phyloP scores from a whole-genome alignment of 371 early-diverging fungal species.

The Mucor lusitanicus region DNA sequence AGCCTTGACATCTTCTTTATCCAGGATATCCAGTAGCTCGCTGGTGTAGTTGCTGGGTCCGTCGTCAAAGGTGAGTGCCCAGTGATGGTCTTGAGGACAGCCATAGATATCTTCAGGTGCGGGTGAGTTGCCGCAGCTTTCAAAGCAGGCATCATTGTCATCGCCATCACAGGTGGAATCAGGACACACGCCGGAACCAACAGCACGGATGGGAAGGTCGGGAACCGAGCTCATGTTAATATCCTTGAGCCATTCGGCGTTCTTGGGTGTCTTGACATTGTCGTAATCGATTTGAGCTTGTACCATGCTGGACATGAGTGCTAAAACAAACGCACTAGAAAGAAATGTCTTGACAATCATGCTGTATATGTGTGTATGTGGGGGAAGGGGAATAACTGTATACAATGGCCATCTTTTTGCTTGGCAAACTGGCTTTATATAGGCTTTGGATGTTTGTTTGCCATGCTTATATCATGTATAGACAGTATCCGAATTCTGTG shows the following conservation, averaged over 20 bases:
- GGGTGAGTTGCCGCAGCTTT: conserved; percentile 39
- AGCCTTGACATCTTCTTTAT: conserved; percentile 49
- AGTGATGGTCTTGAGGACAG: conserved; percentile 28
- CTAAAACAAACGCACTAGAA: neutral
- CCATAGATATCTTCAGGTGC: conserved; percentile 37
- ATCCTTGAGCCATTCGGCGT: conserved; percentile 54
- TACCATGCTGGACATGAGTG: neutral
- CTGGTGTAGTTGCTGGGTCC: conserved; percentile 58
- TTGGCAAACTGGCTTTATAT: neutral
- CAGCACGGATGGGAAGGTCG: conserved; percentile 31
- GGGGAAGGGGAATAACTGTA: neutral
- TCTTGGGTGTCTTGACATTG: conserved; percentile 42
- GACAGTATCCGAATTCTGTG: neutral
- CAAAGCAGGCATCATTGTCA: conserved; percentile 44
- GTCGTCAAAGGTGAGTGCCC: conserved; percentile 69
- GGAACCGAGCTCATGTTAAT: conserved; percentile 46
- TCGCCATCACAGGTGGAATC: conserved; percentile 36
- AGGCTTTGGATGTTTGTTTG: neutral
- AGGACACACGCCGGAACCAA: conserved; percentile 39
- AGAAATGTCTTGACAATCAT: neutral
- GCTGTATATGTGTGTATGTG: neutral
- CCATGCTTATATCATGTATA: neutral
- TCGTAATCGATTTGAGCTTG: neutral
- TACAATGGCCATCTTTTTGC: no score
- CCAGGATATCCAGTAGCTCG: conserved; percentile 56